Base-by-base conservation (phyloP, 2,329 filamentous ascomycete genomes). In the Epichloe gansuensis region DNA sequence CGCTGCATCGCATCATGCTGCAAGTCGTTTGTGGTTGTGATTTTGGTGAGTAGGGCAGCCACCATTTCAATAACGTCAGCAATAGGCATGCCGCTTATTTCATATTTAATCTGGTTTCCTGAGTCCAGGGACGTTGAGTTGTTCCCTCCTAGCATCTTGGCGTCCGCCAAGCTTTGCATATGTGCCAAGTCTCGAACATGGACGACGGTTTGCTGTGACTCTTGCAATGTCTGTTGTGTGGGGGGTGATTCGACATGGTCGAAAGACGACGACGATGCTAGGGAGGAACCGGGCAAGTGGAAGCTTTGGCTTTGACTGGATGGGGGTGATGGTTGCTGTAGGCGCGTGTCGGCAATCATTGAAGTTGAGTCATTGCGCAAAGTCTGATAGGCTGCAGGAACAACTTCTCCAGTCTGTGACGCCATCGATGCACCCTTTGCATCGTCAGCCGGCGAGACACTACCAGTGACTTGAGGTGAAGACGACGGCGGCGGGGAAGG, bases 41-140 rank as follows among this genome's bases (percentile, higher is more conserved):
- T 98, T 68, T 97, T 97, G 52, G 91, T 95, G 56, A 98, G 74
- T 25, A 98, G 77, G 6, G 90, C 93, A 4, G 93, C 93, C 4
- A 98, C 93, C 93, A 98, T 97, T 68, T 97, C 91, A 64, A 98
- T 98, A 59, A 98, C 88, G 64, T 98, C 91, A 58, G 85, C 82
- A 51, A 97, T 94, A 50, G 93, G 93, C 91, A 98, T 97, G 50
- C 82, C 87, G 70, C 90, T 96, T 61, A 98, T 96, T 68, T 97
- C 93, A 66, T 95, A 98, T 64, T 81, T 81, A 69, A 77, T 77
- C 56, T 75, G 75, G 12, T 73, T 70, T 54, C 74, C 77, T 57
- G 74, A 39, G 17, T 48, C 74, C 52, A 74, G 67, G 52, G 72
- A 72, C 60, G 77, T 71, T 57, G 75, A 59, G 2, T 69, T 70